Evolutionary conservation across 2,329 filamentous ascomycete species (phyloP).

Genomic region (Trichoderma guizhouense): DNA sequence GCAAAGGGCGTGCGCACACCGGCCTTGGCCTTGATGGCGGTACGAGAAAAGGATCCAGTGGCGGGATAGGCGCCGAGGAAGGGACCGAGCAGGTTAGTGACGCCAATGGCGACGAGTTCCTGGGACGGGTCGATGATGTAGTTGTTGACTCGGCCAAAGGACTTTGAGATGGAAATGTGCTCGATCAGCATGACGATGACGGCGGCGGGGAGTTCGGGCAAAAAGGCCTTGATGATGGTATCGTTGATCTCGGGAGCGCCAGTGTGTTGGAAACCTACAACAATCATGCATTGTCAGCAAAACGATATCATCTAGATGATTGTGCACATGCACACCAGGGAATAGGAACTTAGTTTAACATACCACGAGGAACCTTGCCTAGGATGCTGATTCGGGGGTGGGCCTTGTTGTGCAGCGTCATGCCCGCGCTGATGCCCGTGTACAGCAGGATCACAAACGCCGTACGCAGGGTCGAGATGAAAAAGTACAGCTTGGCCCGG

Average conservation of each 20-base stretch:
- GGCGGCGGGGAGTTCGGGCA: conserved; percentile 64
- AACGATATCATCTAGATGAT: not conserved
- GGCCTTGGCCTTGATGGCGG: conserved; percentile 91
- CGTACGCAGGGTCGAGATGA: conserved; percentile 72
- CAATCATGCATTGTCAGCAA: not conserved
- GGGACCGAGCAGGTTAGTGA: conserved; percentile 70
- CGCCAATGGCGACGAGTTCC: conserved; percentile 73
- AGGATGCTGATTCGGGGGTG: conserved; percentile 62
- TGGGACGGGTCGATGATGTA: conserved; percentile 78
- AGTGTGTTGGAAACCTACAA: conserved; percentile 65
- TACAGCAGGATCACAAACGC: conserved; percentile 80
- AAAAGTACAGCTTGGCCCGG: conserved; percentile 70
- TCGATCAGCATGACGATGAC: conserved; percentile 78
- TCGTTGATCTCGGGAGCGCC: conserved; percentile 60
- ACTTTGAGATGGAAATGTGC: conserved; percentile 80
- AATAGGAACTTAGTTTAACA: conserved; percentile 27
- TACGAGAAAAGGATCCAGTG: conserved; percentile 86
- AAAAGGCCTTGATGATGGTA: conserved; percentile 60
- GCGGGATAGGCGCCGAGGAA: conserved; percentile 82
- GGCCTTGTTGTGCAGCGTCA: conserved; percentile 58
- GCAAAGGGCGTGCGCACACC: conserved; percentile 84
- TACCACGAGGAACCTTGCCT: conserved; percentile 65
- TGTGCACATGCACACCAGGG: not conserved
- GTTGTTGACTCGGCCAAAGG: conserved; percentile 76
- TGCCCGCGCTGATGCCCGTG: conserved; percentile 70